Conservation (phyloP, 73 alveolate species). For the Effrenium voratum region DNA sequence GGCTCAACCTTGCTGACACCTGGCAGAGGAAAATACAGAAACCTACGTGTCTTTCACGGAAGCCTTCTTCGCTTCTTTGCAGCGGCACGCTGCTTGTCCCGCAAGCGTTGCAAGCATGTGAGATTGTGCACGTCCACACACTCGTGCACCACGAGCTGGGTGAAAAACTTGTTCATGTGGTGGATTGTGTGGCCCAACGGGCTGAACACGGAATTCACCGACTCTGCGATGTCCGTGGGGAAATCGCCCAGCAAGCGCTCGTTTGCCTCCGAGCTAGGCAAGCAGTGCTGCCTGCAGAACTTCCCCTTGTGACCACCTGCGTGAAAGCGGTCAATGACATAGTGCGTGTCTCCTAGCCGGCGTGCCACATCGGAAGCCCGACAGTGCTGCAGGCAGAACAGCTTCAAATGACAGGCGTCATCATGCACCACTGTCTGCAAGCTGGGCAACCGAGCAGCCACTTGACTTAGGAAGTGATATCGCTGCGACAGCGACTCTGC, state of each 20-base stretch:
- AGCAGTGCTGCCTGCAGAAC: background rate
- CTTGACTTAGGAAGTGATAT: background rate
- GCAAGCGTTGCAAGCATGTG: background rate
- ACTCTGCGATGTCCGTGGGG: conserved; percentile 47
- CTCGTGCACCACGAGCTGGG: background rate
- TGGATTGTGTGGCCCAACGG: conserved; percentile 22
- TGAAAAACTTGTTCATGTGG: conserved; percentile 40
- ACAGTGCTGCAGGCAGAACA: background rate
- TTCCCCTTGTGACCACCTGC: conserved; percentile 10
- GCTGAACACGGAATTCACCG: background rate
- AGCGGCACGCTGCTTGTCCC: background rate
- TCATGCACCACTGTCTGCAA: background rate
- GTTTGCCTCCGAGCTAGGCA: background rate
- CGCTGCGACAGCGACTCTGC: background rate
- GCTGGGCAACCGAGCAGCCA: conserved; percentile 5
- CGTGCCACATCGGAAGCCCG: background rate
- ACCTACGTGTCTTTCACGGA: no score
- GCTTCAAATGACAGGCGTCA: conserved; percentile 15
- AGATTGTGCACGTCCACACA: background rate
- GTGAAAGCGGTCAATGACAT: conserved; percentile 2
- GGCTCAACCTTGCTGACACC: no score
- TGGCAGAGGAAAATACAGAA: no score
- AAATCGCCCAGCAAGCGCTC: background rate
- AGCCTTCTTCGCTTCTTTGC: background rate
- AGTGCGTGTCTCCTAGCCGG: background rate